Evolutionary conservation across 2,329 filamentous ascomycete species (phyloP).

Genomic region (Fusarium sp.): DNA sequence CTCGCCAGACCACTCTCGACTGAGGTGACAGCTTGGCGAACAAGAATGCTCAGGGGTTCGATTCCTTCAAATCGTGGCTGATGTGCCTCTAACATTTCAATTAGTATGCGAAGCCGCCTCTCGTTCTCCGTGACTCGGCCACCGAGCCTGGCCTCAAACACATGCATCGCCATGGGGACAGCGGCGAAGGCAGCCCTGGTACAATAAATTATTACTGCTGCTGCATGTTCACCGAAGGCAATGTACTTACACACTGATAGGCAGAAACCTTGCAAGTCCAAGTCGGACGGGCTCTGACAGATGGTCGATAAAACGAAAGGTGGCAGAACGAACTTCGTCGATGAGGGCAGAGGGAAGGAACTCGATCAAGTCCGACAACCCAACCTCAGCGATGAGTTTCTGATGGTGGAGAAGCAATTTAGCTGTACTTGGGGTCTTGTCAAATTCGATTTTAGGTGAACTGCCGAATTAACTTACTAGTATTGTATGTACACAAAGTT

Average conservation of each 20-base stretch:
- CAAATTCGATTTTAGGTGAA: fast-evolving
- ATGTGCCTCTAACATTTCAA: neutral
- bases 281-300: neutral
- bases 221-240: fast-evolving
- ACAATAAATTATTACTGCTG: neutral
- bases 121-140: neutral
- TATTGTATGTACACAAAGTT: neutral
- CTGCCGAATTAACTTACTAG: neutral
- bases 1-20: neutral
- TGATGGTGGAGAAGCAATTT: neutral
- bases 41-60: neutral
- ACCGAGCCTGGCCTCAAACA: neutral
- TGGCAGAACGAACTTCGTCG: neutral
- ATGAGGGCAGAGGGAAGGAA: neutral
- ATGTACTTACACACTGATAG: neutral
- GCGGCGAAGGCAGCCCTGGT: neutral
- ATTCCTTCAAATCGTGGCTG: neutral
- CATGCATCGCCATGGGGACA: neutral
- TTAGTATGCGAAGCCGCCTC: neutral
- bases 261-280: neutral
- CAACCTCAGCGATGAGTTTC: neutral
- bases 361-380: neutral
- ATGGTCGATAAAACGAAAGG: neutral
- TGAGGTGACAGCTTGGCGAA: neutral
- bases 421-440: neutral